A percentile compares a stretch with the other conserved stretches of the same genome.
Evolutionary conservation across 2,329 filamentous ascomycete genomes (phyloP).

Genomic region (Ophiostoma ips): DNA sequence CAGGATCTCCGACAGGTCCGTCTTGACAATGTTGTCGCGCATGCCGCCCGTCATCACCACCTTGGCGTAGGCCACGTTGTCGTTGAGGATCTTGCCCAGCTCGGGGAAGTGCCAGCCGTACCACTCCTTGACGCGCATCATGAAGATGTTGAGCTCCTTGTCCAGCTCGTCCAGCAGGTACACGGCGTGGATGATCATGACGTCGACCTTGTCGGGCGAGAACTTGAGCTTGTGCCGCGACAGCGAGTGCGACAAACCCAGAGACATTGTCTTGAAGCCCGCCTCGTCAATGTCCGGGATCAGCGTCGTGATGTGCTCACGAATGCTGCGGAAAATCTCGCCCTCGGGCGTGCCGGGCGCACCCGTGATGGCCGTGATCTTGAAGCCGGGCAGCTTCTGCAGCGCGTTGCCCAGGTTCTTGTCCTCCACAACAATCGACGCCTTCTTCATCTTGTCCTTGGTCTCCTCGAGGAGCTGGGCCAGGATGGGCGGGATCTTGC

Average conservation of each 20-base stretch:
- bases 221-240: slow-evolving; percentile 98
- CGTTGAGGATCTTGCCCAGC: slow-evolving; percentile 90
- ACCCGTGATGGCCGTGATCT: slow-evolving; percentile 67
- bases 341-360: slow-evolving; percentile 67
- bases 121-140: slow-evolving; percentile 99
- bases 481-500: slow-evolving; percentile 85
- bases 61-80: slow-evolving; percentile 87
- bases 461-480: slow-evolving; percentile 70
- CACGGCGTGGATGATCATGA: slow-evolving; percentile 98
- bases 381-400: slow-evolving; percentile 77
- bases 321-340: slow-evolving; percentile 89
- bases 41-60: slow-evolving; percentile 83
- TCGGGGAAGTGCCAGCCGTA: slow-evolving; percentile 99
- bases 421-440: slow-evolving; percentile 85
- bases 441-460: slow-evolving; percentile 88
- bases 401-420: slow-evolving; percentile 85
- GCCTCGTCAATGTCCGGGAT: slow-evolving; percentile 77
- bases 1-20: slow-evolving; percentile 77
- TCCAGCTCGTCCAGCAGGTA: slow-evolving; percentile 88
- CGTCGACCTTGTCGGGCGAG: slow-evolving; percentile 95
- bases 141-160: slow-evolving; percentile 97
- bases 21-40: slow-evolving; percentile 61
- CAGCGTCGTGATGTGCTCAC: slow-evolving; percentile 75
- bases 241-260: slow-evolving; percentile 93
- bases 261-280: slow-evolving; percentile 84